A percentile compares a stretch with the other conserved stretches of the same genome.
Conservation (phyloP, 805 yeast genomes). For the Metschnikowia sp. region DNA sequence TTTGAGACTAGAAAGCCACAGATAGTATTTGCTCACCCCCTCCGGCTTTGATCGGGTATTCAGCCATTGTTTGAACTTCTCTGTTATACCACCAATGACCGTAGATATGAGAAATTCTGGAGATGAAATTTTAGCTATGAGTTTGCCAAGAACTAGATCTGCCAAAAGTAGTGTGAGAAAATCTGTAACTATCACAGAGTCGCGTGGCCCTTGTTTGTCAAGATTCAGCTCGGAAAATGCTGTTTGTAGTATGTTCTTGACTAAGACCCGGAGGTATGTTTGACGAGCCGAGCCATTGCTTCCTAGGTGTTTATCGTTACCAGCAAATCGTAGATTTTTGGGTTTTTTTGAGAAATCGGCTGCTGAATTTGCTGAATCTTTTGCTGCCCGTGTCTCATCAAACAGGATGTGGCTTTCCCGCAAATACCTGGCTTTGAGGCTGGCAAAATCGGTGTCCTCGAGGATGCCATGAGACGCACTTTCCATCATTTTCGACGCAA, state of each 20-base stretch:
- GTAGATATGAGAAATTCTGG: slow-evolving; percentile 13
- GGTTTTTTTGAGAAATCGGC: neutral
- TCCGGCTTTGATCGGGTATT: neutral
- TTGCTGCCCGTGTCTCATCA: neutral
- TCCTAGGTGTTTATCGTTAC: neutral
- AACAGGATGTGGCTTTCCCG: slow-evolving; percentile 14
- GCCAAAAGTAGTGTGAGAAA: slow-evolving; percentile 14
- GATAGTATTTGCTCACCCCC: neutral
- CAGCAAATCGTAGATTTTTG: neutral
- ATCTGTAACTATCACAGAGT: slow-evolving; percentile 12
- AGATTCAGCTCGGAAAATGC: neutral
- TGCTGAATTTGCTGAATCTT: neutral
- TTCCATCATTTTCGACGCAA: neutral
- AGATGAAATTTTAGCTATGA: slow-evolving; percentile 7
- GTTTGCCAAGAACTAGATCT: slow-evolving; percentile 15
- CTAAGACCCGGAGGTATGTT: slow-evolving; percentile 9
- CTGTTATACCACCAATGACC: neutral
- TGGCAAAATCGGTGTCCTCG: neutral
- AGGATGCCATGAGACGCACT: neutral
- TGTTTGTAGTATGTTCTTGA: slow-evolving; percentile 6
- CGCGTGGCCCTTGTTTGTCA: slow-evolving; percentile 4
- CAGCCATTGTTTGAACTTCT: neutral
- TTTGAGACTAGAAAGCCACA: neutral
- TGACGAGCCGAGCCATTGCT: neutral
- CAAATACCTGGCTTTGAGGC: slow-evolving; percentile 4